Evolutionary conservation across 352 stramenopile genomes (phyloP), one percentile per base, ranked within the genome.

Genomic region (Globisporangium barbulae): DNA sequence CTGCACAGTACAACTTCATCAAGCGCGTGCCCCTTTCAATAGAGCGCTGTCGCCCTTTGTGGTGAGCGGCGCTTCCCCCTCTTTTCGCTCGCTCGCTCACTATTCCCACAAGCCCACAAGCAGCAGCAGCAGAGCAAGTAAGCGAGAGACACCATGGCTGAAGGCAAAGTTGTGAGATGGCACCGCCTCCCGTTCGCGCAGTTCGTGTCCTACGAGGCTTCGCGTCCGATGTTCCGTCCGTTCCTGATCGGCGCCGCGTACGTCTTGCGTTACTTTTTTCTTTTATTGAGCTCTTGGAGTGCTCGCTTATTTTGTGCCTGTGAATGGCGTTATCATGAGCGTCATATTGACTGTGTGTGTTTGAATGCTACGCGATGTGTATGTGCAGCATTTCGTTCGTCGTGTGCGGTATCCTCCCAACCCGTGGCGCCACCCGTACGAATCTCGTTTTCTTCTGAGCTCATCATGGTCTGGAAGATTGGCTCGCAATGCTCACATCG

Each of bases 161-260:
- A 71, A 39, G 67, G 71, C 65, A 93, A 93, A 70, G 79, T 80
- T 62, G 76, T 93, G 39, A 81, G 76, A 79, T 95, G 87, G 87
- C 87, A 95, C 80, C 88, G 88, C 64, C 69, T 94, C 55, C 77
- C 81, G 19, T 93, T 88, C 74, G 71, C 58, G 54, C 69, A 95
- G 69, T 95, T 93, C 69, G 61, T 95, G 62, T 68, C 74, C 59
- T 78, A 92, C 71, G 87, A 95, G 71, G 68, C 76, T 52, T 89
- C 81, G 60, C 84, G 87, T 65, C 78, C 81, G 7, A 85, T 89
- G 78, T 93, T 95, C 81, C 81, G 83, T 50, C 87, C 87, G 10
- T 95, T 95, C 74, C 79, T 95, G 65, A 73, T 85, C 71, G 87
- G 78, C 39, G 87, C 81, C 61, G 78, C 75, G 74, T 89, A 87